Percentiles rank a stretch among this genome's conserved stretches.
These are phyloP conservation scores for Colletotrichum abscissum DNA, from an alignment of 2,329 filamentous ascomycete genomes.

Conservation along the genomic window DNA sequence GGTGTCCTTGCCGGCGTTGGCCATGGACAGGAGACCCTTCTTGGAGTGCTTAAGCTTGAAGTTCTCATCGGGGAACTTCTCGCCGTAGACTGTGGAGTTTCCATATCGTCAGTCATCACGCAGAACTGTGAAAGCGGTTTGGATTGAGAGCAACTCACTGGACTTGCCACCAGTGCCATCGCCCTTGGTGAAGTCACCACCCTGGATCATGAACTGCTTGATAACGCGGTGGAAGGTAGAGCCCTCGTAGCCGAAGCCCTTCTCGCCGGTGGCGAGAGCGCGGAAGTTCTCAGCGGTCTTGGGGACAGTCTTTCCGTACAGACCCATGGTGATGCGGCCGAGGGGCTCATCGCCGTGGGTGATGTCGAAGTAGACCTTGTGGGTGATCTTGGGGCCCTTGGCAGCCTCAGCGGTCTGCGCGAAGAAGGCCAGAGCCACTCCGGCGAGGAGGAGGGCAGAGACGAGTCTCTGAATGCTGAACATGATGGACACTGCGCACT, in stretches of 20 bases:
- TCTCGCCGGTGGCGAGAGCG: slow-evolving; percentile 85
- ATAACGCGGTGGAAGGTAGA: slow-evolving; percentile 92
- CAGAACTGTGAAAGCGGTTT: neutral
- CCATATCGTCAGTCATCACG: neutral
- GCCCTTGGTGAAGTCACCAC: slow-evolving; percentile 86
- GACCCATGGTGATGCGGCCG: slow-evolving; percentile 82
- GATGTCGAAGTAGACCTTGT: slow-evolving; percentile 94
- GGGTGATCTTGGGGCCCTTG: slow-evolving; percentile 94
- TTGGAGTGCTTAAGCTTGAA: slow-evolving; percentile 95
- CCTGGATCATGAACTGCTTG: slow-evolving; percentile 92
- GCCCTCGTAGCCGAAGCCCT: slow-evolving; percentile 85
- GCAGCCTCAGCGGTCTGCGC: slow-evolving; percentile 78
- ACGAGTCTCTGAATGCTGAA: slow-evolving; percentile 78
- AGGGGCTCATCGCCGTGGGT: slow-evolving; percentile 78
- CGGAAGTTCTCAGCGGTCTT: slow-evolving; percentile 81
- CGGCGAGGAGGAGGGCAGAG: slow-evolving; percentile 80
- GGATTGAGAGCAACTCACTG: slow-evolving; percentile 61
- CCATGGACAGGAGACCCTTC: slow-evolving; percentile 86
- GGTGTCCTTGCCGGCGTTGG: slow-evolving; percentile 86
- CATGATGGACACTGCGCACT: slow-evolving; percentile 64
- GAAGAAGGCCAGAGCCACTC: slow-evolving; percentile 80
- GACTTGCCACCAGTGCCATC: slow-evolving; percentile 89
- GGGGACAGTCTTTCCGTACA: slow-evolving; percentile 89
- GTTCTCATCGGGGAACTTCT: slow-evolving; percentile 90
- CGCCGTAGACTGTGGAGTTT: slow-evolving; percentile 75